These are phyloP conservation scores for Moesziomyces antarcticus DNA, from an alignment of 1,284 basidiomycete genomes.

Conservation along the genomic window DNA sequence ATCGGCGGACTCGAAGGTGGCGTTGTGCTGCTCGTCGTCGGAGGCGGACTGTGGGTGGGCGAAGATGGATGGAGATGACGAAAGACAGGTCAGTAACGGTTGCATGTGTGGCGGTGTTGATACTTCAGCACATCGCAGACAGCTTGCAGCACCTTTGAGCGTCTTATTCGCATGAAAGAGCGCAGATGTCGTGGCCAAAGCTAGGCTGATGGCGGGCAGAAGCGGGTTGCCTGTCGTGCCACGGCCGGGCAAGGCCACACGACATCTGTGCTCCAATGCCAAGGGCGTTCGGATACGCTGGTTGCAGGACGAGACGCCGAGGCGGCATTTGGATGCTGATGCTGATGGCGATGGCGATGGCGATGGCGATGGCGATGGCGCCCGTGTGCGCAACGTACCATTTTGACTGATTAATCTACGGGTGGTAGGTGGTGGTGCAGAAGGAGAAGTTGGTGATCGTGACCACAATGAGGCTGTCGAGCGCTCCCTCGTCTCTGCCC, in stretches of 20 bases:
- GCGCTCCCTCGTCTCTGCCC: background rate
- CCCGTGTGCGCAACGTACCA: constrained; percentile 22
- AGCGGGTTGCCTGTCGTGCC: background rate
- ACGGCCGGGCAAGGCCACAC: too few species aligned
- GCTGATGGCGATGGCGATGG: background rate
- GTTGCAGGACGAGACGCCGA: background rate
- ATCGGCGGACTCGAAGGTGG: constrained; percentile 81
- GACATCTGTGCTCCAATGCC: background rate
- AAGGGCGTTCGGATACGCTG: background rate
- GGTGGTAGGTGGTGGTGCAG: constrained; percentile 35
- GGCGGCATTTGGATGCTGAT: background rate
- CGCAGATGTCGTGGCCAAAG: background rate
- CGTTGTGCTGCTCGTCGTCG: constrained; percentile 89
- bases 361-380: background rate
- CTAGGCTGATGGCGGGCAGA: background rate
- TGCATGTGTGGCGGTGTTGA: background rate
- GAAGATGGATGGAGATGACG: background rate
- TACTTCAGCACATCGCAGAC: background rate
- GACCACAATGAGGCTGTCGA: constrained; percentile 12
- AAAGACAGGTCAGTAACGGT: background rate
- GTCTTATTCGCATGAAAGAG: too few species aligned
- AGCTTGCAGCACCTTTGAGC: too few species aligned
- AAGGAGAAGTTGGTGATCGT: constrained; percentile 10
- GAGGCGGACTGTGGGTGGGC: constrained; percentile 40
- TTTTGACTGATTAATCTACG: constrained; percentile 46